Conservation (phyloP, 2,329 filamentous ascomycete genomes). For the Aspergillus tanneri region DNA sequence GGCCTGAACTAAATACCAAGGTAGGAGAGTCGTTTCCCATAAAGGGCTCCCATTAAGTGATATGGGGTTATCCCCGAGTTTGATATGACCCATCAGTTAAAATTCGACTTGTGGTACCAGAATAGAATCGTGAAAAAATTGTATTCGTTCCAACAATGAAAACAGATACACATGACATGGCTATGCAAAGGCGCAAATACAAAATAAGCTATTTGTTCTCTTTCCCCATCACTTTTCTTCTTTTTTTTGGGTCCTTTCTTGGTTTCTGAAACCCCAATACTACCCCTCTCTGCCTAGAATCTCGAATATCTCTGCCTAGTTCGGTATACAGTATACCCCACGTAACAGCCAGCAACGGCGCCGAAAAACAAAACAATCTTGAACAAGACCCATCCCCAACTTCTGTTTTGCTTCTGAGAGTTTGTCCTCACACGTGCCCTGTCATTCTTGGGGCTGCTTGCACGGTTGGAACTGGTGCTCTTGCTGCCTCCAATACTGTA, state of each 20-base stretch:
- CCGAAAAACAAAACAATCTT: constrained; percentile 78
- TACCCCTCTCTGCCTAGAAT: constrained; percentile 24
- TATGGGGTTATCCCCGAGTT: no score
- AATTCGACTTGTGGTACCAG: background rate
- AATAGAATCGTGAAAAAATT: constrained; percentile 10
- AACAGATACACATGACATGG: constrained; percentile 20
- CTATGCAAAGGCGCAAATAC: constrained; percentile 21
- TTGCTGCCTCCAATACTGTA: constrained; percentile 56
- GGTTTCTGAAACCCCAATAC: background rate
- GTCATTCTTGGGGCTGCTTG: constrained; percentile 16
- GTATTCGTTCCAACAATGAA: constrained; percentile 15
- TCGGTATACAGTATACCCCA: constrained; percentile 82
- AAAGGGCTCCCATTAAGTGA: no score
- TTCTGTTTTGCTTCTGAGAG: constrained; percentile 36
- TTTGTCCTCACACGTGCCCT: constrained; percentile 23
- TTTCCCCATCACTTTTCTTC: constrained; percentile 8
- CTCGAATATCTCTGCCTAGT: constrained; percentile 53
- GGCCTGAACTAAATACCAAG: no score
- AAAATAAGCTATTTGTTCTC: constrained; percentile 5
- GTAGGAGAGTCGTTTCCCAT: no score
- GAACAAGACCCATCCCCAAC: constrained; percentile 72
- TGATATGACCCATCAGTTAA: no score
- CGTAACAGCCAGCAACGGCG: constrained; percentile 71
- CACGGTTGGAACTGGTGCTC: constrained; percentile 17
- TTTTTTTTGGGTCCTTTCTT: constrained; percentile 8